A percentile compares a stretch with the other conserved stretches of the same genome.
These are phyloP conservation scores for Sphagnum magellanicum DNA, from an alignment of 228 moss, liverwort and hornwort genomes.

Conservation along the genomic window DNA sequence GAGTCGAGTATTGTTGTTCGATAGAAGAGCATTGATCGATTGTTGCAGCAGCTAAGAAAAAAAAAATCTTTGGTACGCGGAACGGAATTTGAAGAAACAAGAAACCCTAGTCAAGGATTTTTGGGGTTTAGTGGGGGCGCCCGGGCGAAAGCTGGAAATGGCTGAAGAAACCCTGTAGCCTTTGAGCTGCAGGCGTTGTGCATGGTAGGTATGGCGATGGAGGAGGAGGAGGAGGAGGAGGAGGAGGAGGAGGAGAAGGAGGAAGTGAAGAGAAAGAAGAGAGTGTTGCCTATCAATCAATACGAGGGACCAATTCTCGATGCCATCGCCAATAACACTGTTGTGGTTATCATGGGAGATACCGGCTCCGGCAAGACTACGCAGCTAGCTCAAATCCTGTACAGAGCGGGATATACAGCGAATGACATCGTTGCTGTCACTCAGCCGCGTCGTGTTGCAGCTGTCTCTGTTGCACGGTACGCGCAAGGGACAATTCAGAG, in stretches of 20 bases:
- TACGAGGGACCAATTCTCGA: conserved; percentile 77
- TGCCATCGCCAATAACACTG: conserved; percentile 49
- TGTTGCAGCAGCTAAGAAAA: too few species aligned
- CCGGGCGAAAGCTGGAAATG: neutral
- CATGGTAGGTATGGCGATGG: neutral
- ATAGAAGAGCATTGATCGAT: too few species aligned
- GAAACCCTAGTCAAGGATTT: too few species aligned
- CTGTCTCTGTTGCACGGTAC: conserved; percentile 85
- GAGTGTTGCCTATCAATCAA: conserved; percentile 69
- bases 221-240: neutral
- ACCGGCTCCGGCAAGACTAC: conserved; percentile 97
- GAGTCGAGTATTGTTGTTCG: too few species aligned
- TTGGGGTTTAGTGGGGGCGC: neutral
- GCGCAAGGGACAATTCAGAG: too few species aligned
- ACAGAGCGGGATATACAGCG: conserved; percentile 71
- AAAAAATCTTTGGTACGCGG: too few species aligned
- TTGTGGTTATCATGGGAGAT: conserved; percentile 83
- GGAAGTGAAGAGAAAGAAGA: conserved; percentile 24
- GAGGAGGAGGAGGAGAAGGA: conserved; percentile 31
- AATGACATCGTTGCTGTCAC: conserved; percentile 73
- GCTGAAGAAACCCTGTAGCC: neutral
- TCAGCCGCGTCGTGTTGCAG: conserved; percentile 92
- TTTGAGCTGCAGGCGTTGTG: neutral
- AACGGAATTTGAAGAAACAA: too few species aligned
- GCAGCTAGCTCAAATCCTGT: conserved; percentile 88